Conservation (phyloP, 2,329 filamentous ascomycete genomes). For the Seiridium unicorne region DNA sequence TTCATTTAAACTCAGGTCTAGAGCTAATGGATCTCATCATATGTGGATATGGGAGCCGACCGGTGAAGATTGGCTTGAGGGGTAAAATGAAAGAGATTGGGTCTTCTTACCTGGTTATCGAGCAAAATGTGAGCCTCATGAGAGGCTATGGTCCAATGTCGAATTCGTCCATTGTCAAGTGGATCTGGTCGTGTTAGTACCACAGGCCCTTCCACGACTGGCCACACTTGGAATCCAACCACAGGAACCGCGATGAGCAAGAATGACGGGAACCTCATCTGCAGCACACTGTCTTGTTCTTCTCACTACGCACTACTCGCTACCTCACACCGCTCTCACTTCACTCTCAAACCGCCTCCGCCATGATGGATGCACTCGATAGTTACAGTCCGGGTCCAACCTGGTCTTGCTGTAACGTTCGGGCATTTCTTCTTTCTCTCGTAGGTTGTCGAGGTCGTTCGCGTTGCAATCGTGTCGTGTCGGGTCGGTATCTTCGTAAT, state of each 20-base stretch:
- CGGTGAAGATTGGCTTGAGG: background rate
- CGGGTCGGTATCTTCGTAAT: background rate
- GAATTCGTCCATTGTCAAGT: no score
- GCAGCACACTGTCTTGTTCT: constrained; percentile 14
- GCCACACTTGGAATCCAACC: background rate
- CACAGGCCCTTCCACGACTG: background rate
- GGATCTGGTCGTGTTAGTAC: background rate
- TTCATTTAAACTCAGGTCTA: constrained; percentile 13
- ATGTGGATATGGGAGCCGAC: background rate
- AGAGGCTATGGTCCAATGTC: no score
- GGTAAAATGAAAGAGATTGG: background rate
- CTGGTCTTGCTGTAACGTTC: constrained; percentile 5
- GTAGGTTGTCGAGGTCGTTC: constrained; percentile 1
- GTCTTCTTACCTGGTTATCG: background rate
- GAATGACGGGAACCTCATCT: constrained; percentile 5
- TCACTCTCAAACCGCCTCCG: background rate
- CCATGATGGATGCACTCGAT: background rate
- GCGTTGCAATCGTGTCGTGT: constrained; percentile 6
- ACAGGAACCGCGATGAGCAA: background rate
- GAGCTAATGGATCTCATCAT: constrained; percentile 14
- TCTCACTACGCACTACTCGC: constrained; percentile 11
- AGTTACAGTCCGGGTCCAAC: background rate
- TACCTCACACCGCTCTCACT: constrained; percentile 8
- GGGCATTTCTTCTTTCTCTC: background rate
- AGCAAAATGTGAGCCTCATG: no score